These are phyloP conservation scores for Thinopyrum elongatum DNA, from an alignment of 176 grass and related monocot genomes.

Conservation along the genomic window DNA sequence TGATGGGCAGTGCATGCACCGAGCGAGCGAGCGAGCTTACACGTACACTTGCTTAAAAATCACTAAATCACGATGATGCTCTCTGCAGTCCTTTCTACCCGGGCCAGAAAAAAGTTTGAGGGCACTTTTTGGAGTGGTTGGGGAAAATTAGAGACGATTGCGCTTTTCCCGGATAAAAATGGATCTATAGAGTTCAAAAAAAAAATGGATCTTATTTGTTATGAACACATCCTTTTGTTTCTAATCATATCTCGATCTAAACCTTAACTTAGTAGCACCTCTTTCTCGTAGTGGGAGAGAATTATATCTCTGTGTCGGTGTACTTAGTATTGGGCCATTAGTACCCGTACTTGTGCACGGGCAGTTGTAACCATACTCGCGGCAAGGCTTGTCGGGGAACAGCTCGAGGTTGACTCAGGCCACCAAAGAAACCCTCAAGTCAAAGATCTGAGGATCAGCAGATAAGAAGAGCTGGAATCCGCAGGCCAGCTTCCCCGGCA, in stretches of 20 bases:
- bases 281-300: neutral
- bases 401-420: too few species aligned
- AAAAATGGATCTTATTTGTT: neutral
- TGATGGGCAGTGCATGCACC: neutral
- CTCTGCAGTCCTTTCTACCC: neutral
- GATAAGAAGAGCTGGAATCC: too few species aligned
- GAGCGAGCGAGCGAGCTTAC: neutral
- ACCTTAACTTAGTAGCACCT: neutral
- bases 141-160: neutral
- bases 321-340: too few species aligned
- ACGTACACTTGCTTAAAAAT: slow-evolving; percentile 24
- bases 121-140: slow-evolving; percentile 18
- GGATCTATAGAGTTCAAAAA: too few species aligned
- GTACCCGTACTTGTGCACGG: too few species aligned
- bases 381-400: too few species aligned
- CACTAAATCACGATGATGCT: neutral
- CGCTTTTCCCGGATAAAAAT: neutral
- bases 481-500: too few species aligned
- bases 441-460: too few species aligned
- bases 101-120: neutral
- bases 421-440: too few species aligned
- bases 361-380: too few species aligned
- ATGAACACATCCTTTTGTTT: slow-evolving; percentile 5
- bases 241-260: neutral
- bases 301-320: neutral